Conservation (phyloP, 2,329 filamentous ascomycete genomes). For the Clarireedia hainanense region DNA sequence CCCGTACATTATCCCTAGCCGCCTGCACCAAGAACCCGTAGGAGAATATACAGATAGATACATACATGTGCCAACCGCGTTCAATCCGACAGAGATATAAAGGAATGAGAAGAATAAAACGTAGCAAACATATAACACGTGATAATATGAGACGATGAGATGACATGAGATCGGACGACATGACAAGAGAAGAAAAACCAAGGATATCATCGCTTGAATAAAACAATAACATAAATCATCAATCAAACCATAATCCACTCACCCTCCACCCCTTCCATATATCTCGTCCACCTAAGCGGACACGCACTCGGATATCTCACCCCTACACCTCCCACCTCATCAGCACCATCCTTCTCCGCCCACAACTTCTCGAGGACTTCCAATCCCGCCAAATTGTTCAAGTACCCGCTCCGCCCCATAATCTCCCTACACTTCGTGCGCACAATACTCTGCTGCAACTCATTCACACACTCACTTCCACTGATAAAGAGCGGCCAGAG, state of each 20-base stretch:
- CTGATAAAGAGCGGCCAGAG: conserved; percentile 90
- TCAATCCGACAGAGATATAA: too few species aligned
- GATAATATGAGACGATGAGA: too few species aligned
- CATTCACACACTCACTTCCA: conserved; percentile 80
- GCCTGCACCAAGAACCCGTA: too few species aligned
- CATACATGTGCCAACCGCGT: too few species aligned
- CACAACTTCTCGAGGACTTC: conserved; percentile 82
- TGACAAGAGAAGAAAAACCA: too few species aligned
- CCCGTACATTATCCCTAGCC: too few species aligned
- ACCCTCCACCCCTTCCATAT: conserved; percentile 39
- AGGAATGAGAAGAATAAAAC: too few species aligned
- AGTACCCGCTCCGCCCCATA: conserved; percentile 81
- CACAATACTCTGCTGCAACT: conserved; percentile 70
- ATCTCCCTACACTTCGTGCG: conserved; percentile 77
- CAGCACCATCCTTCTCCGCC: conserved; percentile 33
- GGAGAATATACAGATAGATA: too few species aligned
- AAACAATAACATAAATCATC: background rate
- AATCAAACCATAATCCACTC: conserved; percentile 61
- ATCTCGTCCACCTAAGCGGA: conserved; percentile 26
- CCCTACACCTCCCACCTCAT: background rate
- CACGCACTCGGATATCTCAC: conserved; percentile 8
- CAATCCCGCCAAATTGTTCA: conserved; percentile 83
- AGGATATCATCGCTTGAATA: background rate
- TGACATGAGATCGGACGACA: too few species aligned
- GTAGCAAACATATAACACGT: too few species aligned